phyloP scores from a whole-genome alignment of 257 asterid species.

The Ajuga chamaepitys region DNA sequence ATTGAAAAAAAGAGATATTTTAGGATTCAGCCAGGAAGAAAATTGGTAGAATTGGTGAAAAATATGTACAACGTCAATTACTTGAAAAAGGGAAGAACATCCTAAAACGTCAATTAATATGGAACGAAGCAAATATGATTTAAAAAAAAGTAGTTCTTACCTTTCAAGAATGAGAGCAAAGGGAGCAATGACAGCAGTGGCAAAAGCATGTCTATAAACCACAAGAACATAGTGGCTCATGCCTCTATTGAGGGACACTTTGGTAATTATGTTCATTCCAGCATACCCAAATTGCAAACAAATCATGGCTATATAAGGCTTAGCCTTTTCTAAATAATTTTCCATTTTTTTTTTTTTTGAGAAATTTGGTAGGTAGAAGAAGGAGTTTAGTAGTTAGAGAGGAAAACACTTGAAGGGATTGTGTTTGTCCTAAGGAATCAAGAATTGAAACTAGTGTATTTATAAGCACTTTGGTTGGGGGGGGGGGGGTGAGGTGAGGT shows the following conservation, averaged over 20 bases:
- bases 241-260: slow-evolving; percentile 80
- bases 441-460: slow-evolving; percentile 19
- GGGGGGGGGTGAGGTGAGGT: background rate
- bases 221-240: slow-evolving; percentile 94
- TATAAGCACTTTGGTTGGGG: slow-evolving; percentile 27
- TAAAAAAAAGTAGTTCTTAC: too few relatives aligned
- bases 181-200: slow-evolving; percentile 79
- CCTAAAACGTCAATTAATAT: too few relatives aligned
- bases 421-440: slow-evolving; percentile 49
- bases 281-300: slow-evolving; percentile 85
- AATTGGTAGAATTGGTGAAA: too few relatives aligned
- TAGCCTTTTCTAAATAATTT: slow-evolving; percentile 36
- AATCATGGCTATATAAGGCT: slow-evolving; percentile 81
- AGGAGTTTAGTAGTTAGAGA: slow-evolving; percentile 20
- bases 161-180: slow-evolving; percentile 79
- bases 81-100: too few relatives aligned
- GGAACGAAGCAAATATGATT: too few relatives aligned
- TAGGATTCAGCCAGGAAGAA: too few relatives aligned
- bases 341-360: background rate
- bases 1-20: too few relatives aligned
- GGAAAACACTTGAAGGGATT: slow-evolving; percentile 43
- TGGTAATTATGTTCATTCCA: slow-evolving; percentile 84
- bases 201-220: slow-evolving; percentile 82
- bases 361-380: background rate
- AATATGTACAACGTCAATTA: too few relatives aligned